A percentile compares a stretch with the other conserved stretches of the same genome.
Evolutionary conservation across 352 stramenopile species (phyloP).

Genomic region (Lagenidium sp.): DNA sequence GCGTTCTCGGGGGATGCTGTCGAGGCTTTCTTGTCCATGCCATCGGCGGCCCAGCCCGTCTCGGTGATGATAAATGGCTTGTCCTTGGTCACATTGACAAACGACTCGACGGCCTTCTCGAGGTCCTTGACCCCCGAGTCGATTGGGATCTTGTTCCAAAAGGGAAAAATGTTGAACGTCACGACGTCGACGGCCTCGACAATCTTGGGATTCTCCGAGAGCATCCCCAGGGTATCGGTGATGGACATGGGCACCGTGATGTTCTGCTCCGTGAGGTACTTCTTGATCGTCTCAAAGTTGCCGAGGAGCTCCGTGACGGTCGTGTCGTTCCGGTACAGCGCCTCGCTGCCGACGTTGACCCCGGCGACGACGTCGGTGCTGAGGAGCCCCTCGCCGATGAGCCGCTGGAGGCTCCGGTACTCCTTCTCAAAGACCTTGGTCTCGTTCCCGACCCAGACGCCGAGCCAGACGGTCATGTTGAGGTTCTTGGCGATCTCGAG

Average conservation of each 20-base stretch:
- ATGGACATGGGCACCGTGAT: constrained; percentile 61
- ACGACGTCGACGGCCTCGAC: constrained; percentile 65
- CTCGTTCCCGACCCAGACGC: constrained; percentile 75
- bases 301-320: constrained; percentile 51
- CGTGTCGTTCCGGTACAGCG: constrained; percentile 70
- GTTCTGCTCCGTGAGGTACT: constrained; percentile 40
- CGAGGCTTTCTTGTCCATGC: constrained; percentile 39
- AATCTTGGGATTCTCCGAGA: constrained; percentile 68
- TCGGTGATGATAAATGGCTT: constrained; percentile 81
- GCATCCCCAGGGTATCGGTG: constrained; percentile 72
- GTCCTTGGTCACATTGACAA: constrained; percentile 42
- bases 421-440: constrained; percentile 50
- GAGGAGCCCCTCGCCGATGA: constrained; percentile 46
- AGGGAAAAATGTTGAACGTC: constrained; percentile 80
- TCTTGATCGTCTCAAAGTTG: constrained; percentile 66
- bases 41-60: constrained; percentile 64
- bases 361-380: constrained; percentile 55
- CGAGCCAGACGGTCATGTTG: constrained; percentile 69
- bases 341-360: constrained; percentile 78
- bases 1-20: constrained; percentile 44
- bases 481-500: constrained; percentile 48
- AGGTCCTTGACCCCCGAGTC: constrained; percentile 50
- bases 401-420: constrained; percentile 39
- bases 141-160: constrained; percentile 64
- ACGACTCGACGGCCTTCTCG: constrained; percentile 49